Percentiles rank a stretch among this genome's conserved stretches.
phyloP scores from a whole-genome alignment of 1,139 yeast genomes.

The Candida mesenterica region DNA sequence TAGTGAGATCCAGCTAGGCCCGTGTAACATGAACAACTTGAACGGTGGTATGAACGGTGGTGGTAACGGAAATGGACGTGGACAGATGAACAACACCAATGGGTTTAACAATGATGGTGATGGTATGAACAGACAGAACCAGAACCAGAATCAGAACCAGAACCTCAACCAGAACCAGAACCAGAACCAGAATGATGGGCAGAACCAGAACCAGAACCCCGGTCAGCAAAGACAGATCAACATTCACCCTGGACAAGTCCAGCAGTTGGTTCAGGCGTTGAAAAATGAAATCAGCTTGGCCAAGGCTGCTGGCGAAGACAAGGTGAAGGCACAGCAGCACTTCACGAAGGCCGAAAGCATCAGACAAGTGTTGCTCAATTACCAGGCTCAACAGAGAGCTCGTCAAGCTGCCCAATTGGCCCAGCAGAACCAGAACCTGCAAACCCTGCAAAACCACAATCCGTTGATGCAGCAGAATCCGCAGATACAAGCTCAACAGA shows the following conservation, averaged over 20 bases:
- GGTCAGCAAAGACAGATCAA: constrained; percentile 21
- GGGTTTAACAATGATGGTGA: constrained; percentile 2
- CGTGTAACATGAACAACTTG: background rate
- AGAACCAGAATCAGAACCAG: constrained; percentile 1
- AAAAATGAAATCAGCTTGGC: constrained; percentile 66
- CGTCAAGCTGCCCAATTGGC: constrained; percentile 7
- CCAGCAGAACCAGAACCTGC: constrained; percentile 4
- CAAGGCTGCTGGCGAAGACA: constrained; percentile 48
- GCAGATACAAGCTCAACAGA: constrained; percentile 4
- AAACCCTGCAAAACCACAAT: background rate
- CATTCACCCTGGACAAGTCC: constrained; percentile 57
- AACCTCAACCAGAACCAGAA: background rate
- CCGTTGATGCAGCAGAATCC: background rate
- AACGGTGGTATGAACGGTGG: background rate
- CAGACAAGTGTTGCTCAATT: constrained; percentile 44
- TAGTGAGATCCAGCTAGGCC: no score
- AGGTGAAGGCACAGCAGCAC: constrained; percentile 71
- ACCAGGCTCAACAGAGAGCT: constrained; percentile 41
- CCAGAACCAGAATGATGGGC: background rate
- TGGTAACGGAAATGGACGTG: background rate
- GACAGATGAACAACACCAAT: background rate
- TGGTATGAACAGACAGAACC: constrained; percentile 1
- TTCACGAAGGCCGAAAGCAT: constrained; percentile 67
- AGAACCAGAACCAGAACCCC: background rate
- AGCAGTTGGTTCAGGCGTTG: constrained; percentile 58